phyloP scores from a whole-genome alignment of 73 alveolate genomes.

The Uronychia binucleata region DNA sequence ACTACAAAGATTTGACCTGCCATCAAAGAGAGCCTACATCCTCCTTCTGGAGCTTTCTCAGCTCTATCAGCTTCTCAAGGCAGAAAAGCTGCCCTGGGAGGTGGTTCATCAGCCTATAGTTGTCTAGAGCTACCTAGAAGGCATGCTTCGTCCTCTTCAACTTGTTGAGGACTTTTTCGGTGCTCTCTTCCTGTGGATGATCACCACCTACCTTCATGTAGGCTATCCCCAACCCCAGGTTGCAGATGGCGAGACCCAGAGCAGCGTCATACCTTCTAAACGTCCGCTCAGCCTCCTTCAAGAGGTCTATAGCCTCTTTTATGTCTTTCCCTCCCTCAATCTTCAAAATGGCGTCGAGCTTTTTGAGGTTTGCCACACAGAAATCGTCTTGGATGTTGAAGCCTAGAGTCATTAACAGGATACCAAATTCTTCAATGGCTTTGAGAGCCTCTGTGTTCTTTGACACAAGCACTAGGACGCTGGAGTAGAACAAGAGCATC shows the following conservation, averaged over 20 bases:
- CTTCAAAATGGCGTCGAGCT: not conserved
- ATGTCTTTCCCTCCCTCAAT: not conserved
- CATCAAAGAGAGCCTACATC: slow-evolving; percentile 2
- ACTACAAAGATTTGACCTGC: not conserved
- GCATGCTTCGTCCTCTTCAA: slow-evolving; percentile 15
- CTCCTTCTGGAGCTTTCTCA: slow-evolving; percentile 26
- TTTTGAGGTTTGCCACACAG: slow-evolving; percentile 3
- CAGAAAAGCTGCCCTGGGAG: slow-evolving; percentile 32
- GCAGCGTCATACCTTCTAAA: not conserved
- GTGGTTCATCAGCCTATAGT: slow-evolving; percentile 14
- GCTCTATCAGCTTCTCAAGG: slow-evolving; percentile 12
- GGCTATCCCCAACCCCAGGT: not conserved
- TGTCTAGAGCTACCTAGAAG: slow-evolving; percentile 11
- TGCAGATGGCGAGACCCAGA: not conserved
- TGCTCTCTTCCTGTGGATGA: not conserved
- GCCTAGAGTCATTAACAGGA: not conserved
- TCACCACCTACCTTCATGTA: not conserved
- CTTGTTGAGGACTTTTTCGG: not conserved
- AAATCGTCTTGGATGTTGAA: not conserved
- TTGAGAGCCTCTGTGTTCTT: not conserved
- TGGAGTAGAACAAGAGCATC: not conserved
- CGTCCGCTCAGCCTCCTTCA: not conserved
- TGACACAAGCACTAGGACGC: not conserved
- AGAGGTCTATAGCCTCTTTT: not conserved
- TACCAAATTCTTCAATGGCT: not conserved